phyloP scores from a whole-genome alignment of 1,284 basidiomycete genomes.

The Rhizoctonia solani region DNA sequence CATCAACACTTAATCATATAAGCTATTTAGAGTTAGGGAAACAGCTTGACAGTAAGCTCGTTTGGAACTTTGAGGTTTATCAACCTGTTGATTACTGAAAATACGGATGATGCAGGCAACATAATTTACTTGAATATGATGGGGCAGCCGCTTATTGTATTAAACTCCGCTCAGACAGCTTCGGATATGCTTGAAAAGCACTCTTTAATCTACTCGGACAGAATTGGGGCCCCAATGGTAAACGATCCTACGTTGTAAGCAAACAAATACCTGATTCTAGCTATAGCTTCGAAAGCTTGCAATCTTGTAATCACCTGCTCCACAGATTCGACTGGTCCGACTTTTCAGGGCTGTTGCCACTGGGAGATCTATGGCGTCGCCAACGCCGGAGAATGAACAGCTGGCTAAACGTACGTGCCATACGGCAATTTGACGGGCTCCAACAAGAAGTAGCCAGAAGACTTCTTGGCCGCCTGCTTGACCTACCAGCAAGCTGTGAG shows the following conservation, averaged over 20 bases:
- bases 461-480: background rate
- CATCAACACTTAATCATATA: background rate
- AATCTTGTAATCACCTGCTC: too few relatives aligned
- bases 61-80: too few relatives aligned
- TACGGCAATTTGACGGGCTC: background rate
- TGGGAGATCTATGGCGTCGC: background rate
- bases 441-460: background rate
- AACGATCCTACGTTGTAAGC: background rate
- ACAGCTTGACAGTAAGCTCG: background rate
- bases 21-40: background rate
- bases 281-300: too few relatives aligned
- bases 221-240: conserved; percentile 33
- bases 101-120: conserved; percentile 37
- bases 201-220: conserved; percentile 52
- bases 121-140: conserved; percentile 56
- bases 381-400: conserved; percentile 20
- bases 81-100: background rate
- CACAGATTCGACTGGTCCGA: conserved; percentile 8
- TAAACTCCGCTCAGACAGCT: conserved; percentile 52
- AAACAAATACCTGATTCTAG: background rate
- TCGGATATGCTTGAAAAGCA: conserved; percentile 54
- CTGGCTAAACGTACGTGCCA: conserved; percentile 4
- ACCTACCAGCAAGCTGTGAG: background rate
- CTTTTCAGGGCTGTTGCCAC: background rate
- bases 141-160: conserved; percentile 53